A percentile compares a stretch with the other conserved stretches of the same genome.
Conservation (phyloP, 495 filamentous ascomycete genomes). For the Filosporella fistucella region DNA sequence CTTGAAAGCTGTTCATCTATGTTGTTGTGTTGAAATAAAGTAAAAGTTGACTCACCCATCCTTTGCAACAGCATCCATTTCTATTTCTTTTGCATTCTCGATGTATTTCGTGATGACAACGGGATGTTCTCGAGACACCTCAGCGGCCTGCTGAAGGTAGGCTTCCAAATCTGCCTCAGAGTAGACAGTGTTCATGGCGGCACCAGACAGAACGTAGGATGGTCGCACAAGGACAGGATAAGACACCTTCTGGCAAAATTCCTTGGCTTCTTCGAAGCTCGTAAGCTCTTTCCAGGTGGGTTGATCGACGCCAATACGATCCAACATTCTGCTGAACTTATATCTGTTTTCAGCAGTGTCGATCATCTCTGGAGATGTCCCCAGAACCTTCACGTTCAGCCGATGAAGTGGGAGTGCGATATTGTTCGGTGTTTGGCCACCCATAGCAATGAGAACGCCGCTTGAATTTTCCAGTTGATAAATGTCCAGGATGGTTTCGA, state of each 20-base stretch:
- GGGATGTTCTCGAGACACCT: constrained; percentile 92
- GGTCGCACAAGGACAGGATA: constrained; percentile 94
- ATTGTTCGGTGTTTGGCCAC: constrained; percentile 97
- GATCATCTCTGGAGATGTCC: constrained; percentile 98
- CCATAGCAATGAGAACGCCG: constrained; percentile 97
- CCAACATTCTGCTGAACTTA: constrained; percentile 96
- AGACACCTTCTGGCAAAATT: constrained; percentile 76
- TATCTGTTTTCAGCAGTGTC: constrained; percentile 96
- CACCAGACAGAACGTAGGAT: constrained; percentile 93
- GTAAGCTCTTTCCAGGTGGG: constrained; percentile 97
- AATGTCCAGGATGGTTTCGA: constrained; percentile 93
- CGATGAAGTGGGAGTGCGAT: constrained; percentile 88
- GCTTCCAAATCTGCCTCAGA: constrained; percentile 81
- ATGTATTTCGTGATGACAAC: constrained; percentile 99
- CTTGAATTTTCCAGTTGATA: constrained; percentile 84
- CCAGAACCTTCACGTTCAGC: constrained; percentile 84
- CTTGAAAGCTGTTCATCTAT: no score
- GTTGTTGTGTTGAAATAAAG: no score
- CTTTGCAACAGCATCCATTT: constrained; percentile 91
- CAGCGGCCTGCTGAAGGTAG: constrained; percentile 81
- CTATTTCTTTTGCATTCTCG: constrained; percentile 94
- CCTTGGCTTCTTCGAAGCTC: constrained; percentile 78
- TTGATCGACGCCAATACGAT: constrained; percentile 94
- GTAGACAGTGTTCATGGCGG: constrained; percentile 96
- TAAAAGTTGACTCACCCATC: no score